Conservation (phyloP, 1,139 yeast genomes). For the Arxiozyma heterogenica region DNA sequence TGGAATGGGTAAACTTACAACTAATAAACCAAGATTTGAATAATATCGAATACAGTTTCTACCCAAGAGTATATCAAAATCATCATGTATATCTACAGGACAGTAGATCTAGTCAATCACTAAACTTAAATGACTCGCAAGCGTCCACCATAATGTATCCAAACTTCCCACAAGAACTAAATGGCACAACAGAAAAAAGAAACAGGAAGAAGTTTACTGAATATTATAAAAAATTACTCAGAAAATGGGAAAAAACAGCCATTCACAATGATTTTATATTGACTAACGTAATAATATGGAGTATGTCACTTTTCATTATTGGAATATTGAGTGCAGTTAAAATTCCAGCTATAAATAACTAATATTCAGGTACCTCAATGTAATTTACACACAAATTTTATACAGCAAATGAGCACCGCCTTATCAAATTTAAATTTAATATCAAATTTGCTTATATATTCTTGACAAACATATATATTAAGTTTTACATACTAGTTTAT, state of each 20-base stretch:
- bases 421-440: neutral
- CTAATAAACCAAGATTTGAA: neutral
- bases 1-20: conserved; percentile 5
- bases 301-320: conserved; percentile 5
- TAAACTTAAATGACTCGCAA: conserved; percentile 3
- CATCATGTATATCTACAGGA: neutral
- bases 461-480: neutral
- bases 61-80: conserved; percentile 1
- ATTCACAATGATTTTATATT: conserved; percentile 12
- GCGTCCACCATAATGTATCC: conserved; percentile 1
- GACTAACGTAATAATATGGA: conserved; percentile 14
- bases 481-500: neutral
- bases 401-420: neutral
- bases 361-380: neutral
- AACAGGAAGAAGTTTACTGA: neutral
- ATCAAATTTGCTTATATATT: neutral
- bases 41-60: conserved; percentile 1
- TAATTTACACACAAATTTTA: neutral
- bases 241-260: conserved; percentile 13
- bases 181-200: neutral
- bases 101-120: neutral
- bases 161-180: neutral
- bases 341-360: neutral
- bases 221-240: conserved; percentile 5
- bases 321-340: conserved; percentile 7